Conservation (phyloP, 73 alveolate species). For the Paramecium tetraurelia region DNA sequence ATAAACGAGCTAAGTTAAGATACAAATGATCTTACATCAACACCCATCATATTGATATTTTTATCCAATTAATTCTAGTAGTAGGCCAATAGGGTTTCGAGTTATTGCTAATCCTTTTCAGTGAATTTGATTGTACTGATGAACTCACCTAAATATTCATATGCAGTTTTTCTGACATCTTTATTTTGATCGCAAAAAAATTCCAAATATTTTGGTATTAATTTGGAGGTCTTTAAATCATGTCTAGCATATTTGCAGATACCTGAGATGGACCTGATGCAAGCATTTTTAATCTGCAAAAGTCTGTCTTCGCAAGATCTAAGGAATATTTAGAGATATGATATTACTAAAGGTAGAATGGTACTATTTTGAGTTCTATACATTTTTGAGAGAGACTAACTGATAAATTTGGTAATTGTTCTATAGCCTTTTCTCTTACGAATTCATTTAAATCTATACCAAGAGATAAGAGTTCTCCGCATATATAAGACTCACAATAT, state of each 20-base stretch:
- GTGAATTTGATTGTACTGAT: constrained; percentile 56
- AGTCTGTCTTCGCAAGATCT: constrained; percentile 67
- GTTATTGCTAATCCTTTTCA: neutral
- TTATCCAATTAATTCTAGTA: neutral
- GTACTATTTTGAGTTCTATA: neutral
- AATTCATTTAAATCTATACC: neutral
- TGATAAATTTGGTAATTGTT: neutral
- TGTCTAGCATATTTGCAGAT: constrained; percentile 67
- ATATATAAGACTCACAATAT: constrained; percentile 6
- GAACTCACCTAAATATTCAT: constrained; percentile 76
- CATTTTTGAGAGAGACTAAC: constrained; percentile 27
- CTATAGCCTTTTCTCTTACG: constrained; percentile 7
- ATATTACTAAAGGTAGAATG: neutral
- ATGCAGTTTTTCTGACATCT: constrained; percentile 83
- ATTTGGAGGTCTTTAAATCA: constrained; percentile 46
- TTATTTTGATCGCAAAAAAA: constrained; percentile 65
- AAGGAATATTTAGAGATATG: neutral
- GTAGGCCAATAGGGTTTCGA: neutral
- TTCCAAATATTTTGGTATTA: constrained; percentile 71
- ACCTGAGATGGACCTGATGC: constrained; percentile 76
- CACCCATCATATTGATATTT: neutral
- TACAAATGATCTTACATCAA: neutral
- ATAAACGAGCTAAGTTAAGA: neutral
- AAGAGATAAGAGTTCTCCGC: neutral
- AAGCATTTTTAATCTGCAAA: constrained; percentile 82